Evolutionary conservation across 768 basidiomycete genomes (phyloP).

Genomic region (Sutorius australiensis): DNA sequence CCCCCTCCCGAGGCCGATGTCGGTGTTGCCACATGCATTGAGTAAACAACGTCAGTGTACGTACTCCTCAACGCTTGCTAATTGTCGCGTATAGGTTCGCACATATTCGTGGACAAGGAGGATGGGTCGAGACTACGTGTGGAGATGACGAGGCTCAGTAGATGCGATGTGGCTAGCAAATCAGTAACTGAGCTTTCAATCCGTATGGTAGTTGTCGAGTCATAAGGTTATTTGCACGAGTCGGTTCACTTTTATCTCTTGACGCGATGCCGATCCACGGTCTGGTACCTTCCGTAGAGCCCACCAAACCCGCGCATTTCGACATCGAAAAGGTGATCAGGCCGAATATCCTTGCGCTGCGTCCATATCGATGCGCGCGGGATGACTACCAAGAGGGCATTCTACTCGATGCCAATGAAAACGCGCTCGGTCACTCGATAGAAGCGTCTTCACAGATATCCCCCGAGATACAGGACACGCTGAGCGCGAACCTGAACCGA

Average conservation of each 20-base stretch:
- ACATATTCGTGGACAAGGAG: no score
- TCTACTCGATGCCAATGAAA: slow-evolving; percentile 97
- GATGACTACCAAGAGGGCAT: slow-evolving; percentile 93
- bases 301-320: slow-evolving; percentile 73
- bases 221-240: neutral
- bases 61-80: no score
- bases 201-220: no score
- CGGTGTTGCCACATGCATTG: no score
- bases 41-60: no score
- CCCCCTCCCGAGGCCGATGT: no score
- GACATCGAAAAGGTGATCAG: slow-evolving; percentile 79
- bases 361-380: slow-evolving; percentile 92
- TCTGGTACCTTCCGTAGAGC: slow-evolving; percentile 40
- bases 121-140: no score
- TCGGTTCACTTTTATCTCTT: neutral
- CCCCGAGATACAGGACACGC: slow-evolving; percentile 35
- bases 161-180: no score
- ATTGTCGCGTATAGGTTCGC: no score
- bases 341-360: slow-evolving; percentile 89
- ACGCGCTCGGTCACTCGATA: slow-evolving; percentile 86
- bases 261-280: slow-evolving; percentile 65
- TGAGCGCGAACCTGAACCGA: slow-evolving; percentile 66
- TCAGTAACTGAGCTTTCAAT: no score
- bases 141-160: no score
- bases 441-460: slow-evolving; percentile 31